A percentile compares a stretch with the other conserved stretches of the same genome.
phyloP scores from a whole-genome alignment of 768 basidiomycete species.

The Rhizopogon sp. region DNA sequence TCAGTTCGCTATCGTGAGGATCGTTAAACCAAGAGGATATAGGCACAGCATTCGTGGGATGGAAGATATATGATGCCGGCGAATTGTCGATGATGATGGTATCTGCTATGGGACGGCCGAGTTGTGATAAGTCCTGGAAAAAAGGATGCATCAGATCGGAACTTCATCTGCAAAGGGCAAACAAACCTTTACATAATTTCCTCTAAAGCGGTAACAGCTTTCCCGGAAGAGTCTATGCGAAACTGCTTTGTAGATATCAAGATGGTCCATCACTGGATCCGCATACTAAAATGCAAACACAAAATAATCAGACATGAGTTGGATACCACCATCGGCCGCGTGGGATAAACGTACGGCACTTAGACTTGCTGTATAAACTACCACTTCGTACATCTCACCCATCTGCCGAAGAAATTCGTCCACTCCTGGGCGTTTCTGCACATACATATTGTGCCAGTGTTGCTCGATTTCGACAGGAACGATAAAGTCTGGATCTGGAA shows the following conservation, averaged over 20 bases:
- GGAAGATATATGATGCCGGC: slow-evolving; percentile 75
- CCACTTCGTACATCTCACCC: slow-evolving; percentile 94
- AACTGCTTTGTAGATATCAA: slow-evolving; percentile 84
- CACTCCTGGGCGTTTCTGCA: slow-evolving; percentile 92
- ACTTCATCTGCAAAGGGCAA: neutral
- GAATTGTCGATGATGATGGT: slow-evolving; percentile 79
- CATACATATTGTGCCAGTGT: slow-evolving; percentile 93
- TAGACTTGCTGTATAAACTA: slow-evolving; percentile 91
- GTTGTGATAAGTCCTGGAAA: slow-evolving; percentile 63
- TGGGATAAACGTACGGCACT: slow-evolving; percentile 62
- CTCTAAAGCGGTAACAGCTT: slow-evolving; percentile 93
- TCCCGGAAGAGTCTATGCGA: slow-evolving; percentile 89
- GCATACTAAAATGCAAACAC: slow-evolving; percentile 61
- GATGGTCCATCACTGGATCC: slow-evolving; percentile 90
- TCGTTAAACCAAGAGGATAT: slow-evolving; percentile 79
- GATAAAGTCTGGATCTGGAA: slow-evolving; percentile 85
- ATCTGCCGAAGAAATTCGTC: slow-evolving; percentile 91
- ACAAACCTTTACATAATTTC: slow-evolving; percentile 91
- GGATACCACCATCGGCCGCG: neutral
- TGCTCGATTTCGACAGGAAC: slow-evolving; percentile 96
- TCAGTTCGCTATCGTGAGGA: slow-evolving; percentile 70
- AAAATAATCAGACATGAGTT: slow-evolving; percentile 7
- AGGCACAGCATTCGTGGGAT: slow-evolving; percentile 76
- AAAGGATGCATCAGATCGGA: slow-evolving; percentile 2
- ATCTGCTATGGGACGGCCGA: slow-evolving; percentile 62